Evolutionary conservation across 164 flowering plant genomes (phyloP).

Genomic region (Vitis labrusca): DNA sequence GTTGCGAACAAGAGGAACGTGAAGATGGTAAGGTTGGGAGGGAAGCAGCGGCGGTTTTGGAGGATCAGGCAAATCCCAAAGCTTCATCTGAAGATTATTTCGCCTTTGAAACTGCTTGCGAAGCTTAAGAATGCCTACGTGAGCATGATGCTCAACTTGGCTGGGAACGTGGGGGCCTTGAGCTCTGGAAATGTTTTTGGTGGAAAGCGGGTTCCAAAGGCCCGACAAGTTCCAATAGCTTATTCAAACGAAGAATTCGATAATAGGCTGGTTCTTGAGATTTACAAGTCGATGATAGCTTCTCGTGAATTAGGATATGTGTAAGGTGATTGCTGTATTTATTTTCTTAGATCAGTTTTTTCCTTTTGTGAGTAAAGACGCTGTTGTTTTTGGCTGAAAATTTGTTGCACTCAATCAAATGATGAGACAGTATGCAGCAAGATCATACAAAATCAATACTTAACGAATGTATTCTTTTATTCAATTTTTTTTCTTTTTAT

Average conservation of each 20-base stretch:
- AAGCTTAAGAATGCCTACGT: slow-evolving; percentile 41
- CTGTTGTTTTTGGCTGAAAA: no score
- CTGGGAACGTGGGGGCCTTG: slow-evolving; percentile 29
- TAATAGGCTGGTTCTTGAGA: slow-evolving; percentile 28
- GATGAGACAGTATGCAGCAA: no score
- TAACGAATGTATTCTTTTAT: no score
- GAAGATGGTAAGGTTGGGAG: slow-evolving; percentile 23
- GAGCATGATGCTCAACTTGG: slow-evolving; percentile 37
- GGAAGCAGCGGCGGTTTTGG: slow-evolving; percentile 21
- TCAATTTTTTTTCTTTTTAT: no score
- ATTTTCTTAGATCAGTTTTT: no score
- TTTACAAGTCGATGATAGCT: slow-evolving; percentile 37
- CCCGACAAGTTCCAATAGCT: slow-evolving; percentile 9
- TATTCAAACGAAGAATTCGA: slow-evolving; percentile 31
- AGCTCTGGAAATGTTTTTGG: slow-evolving; percentile 24
- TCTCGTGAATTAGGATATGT: slow-evolving; percentile 19
- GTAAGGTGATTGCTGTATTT: no score
- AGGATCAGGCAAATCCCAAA: slow-evolving; percentile 23
- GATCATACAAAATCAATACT: no score
- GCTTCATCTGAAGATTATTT: slow-evolving; percentile 20
- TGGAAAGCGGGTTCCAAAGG: slow-evolving; percentile 29
- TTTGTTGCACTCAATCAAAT: no score
- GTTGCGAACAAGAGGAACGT: slow-evolving; percentile 12
- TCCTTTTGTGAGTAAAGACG: no score
- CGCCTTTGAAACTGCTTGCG: slow-evolving; percentile 34